phyloP scores from a whole-genome alignment of 306 rosid genomes.

The Gleditsia sinensis region DNA sequence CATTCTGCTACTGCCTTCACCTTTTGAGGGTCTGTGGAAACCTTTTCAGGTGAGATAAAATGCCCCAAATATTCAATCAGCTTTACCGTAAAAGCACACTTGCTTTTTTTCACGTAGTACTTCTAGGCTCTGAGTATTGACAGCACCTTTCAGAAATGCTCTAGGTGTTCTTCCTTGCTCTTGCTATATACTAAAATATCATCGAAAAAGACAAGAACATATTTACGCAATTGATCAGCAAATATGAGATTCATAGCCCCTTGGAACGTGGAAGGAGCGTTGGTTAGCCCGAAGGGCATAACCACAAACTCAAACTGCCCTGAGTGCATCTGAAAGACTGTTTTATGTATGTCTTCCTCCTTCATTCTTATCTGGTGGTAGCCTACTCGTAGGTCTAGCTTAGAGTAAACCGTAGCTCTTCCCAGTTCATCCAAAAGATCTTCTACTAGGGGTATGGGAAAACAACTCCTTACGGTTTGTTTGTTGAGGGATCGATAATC shows the following conservation, averaged over 20 bases:
- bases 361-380: background rate
- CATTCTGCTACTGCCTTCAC: too few species aligned
- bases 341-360: background rate
- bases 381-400: rapidly evolving
- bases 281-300: background rate
- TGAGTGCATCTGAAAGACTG: background rate
- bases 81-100: background rate
- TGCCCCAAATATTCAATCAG: background rate
- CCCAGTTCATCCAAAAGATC: background rate
- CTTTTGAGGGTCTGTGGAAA: too few species aligned
- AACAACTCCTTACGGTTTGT: too few species aligned
- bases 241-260: background rate
- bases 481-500: background rate
- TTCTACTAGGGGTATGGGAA: background rate
- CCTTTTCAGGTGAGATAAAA: background rate
- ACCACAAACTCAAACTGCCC: background rate
- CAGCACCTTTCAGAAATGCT: background rate
- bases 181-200: background rate
- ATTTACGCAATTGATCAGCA: background rate
- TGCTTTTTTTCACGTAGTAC: too few species aligned
- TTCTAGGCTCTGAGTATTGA: too few species aligned
- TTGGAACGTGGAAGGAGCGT: background rate
- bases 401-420: background rate
- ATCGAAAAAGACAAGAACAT: background rate
- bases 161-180: too few species aligned